Conservation (phyloP, 495 filamentous ascomycete species). For the Cercophora newfieldiana region DNA sequence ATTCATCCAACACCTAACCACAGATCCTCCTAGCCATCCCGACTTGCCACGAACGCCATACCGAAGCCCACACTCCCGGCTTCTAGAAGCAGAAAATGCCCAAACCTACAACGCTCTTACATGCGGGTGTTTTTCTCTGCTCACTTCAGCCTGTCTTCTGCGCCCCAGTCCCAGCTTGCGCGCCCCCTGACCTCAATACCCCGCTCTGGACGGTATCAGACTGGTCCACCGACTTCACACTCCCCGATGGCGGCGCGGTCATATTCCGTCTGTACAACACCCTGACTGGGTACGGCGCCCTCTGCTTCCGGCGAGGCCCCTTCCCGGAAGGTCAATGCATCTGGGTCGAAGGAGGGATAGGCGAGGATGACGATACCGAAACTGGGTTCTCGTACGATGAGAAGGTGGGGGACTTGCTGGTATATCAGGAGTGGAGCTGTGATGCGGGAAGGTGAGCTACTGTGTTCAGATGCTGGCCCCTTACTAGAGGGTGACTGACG, state of each 20-base stretch:
- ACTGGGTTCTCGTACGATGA: conserved; percentile 15
- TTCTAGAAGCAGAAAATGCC: too few species aligned
- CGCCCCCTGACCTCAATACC: neutral
- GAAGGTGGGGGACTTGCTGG: conserved; percentile 11
- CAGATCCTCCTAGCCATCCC: too few species aligned
- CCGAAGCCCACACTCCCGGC: too few species aligned
- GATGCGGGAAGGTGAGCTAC: conserved; percentile 2
- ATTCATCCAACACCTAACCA: too few species aligned
- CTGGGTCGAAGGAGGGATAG: neutral
- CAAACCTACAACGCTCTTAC: too few species aligned
- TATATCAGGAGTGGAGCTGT: conserved; percentile 21
- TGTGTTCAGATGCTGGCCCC: too few species aligned
- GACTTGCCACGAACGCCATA: too few species aligned
- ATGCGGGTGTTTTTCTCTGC: neutral
- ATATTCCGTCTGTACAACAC: conserved; percentile 12
- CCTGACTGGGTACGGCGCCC: conserved; percentile 14
- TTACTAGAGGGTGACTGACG: neutral
- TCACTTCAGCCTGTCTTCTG: neutral
- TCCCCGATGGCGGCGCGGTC: conserved; percentile 13
- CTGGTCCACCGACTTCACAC: conserved; percentile 17
- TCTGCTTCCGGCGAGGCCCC: conserved; percentile 10
- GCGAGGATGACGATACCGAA: conserved; percentile 6
- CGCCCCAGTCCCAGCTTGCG: conserved; percentile 1
- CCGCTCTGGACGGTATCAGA: conserved; percentile 17
- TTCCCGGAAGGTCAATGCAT: conserved; percentile 16